phyloP scores from a whole-genome alignment of 2,329 filamentous ascomycete genomes.

The Cercospora sojina region DNA sequence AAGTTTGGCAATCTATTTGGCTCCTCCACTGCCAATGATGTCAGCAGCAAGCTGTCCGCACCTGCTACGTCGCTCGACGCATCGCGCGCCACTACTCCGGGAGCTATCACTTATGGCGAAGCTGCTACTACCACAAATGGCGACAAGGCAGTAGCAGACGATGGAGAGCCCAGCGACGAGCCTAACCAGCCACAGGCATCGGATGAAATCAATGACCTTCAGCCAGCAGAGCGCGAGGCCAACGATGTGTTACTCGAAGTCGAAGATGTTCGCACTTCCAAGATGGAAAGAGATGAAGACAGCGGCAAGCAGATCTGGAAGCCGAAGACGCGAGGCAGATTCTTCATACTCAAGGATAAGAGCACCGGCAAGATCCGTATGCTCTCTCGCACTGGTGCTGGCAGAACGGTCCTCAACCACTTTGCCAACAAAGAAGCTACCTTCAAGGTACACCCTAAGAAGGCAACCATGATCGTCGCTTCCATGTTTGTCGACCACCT shows the following conservation, averaged over 20 bases:
- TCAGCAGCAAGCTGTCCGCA: slow-evolving; percentile 10
- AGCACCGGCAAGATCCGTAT: slow-evolving; percentile 65
- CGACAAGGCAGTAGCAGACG: slow-evolving; percentile 31
- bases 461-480: slow-evolving; percentile 21
- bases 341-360: slow-evolving; percentile 73
- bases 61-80: slow-evolving; percentile 38
- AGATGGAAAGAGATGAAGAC: slow-evolving; percentile 54
- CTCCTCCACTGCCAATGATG: slow-evolving; percentile 10
- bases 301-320: slow-evolving; percentile 63
- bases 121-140: slow-evolving; percentile 35
- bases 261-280: slow-evolving; percentile 64
- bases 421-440: slow-evolving; percentile 20
- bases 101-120: slow-evolving; percentile 44
- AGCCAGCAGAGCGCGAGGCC: slow-evolving; percentile 60
- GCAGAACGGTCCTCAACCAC: slow-evolving; percentile 24
- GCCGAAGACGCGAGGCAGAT: slow-evolving; percentile 67
- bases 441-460: slow-evolving; percentile 24
- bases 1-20: slow-evolving; percentile 16
- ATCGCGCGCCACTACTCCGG: slow-evolving; percentile 50
- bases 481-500: slow-evolving; percentile 26
- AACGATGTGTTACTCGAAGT: slow-evolving; percentile 70
- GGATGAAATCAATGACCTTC: slow-evolving; percentile 63
- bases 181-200: slow-evolving; percentile 55
- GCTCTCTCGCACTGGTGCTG: slow-evolving; percentile 59
- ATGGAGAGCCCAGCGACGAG: slow-evolving; percentile 34